Base-by-base conservation (phyloP, 768 basidiomycete genomes). In the Boletus fagicola region DNA sequence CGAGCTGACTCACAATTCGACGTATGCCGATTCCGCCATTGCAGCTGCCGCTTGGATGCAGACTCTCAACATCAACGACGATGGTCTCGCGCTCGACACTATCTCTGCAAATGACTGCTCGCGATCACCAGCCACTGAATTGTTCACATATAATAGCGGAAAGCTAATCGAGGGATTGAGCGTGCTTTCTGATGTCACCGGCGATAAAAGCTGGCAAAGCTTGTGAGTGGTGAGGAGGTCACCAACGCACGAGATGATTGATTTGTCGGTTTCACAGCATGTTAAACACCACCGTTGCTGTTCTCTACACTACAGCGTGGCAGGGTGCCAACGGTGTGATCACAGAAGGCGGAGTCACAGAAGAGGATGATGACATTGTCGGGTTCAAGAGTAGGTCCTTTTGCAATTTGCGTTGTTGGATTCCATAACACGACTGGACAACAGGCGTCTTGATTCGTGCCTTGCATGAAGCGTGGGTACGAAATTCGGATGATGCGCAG, bases 71-170 rank as follows among this genome's bases (percentile, higher is more conserved):
- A 69, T 79, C 61, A 78, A 78, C 57, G 56, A 67, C 12, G 63
- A 72, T 45, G 61, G 74, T 50, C 72, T 83, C 16, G 73, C 80
- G 5, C 70, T 83, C 10, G 82, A 83, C 65, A 76, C 77, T 15
- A 74, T 82, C 49, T 68, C 76, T 55, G 81, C 69, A 11, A 68
- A 73, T 28, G 76, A 83, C 54, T 83, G 81, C 66, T 72, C 76
- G 2, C 69, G 78, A 33, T 78, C 80, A 0, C 75, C 80, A 2
- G 62, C 76, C 4, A 72, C 57, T 4, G 81, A 78, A 76, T 47
- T 81, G 6, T 83, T 82, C 66, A 82, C 82, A 0, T 83, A 83
- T 59, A 83, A 83, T 56, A 77, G 72, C 30, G 81, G 83, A 30
- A 83, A 83, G 56, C 78, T 74, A 49, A 73, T 83, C 24, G 82